Evolutionary conservation across 306 rosid genomes (phyloP).

Genomic region (Fragaria vesca): DNA sequence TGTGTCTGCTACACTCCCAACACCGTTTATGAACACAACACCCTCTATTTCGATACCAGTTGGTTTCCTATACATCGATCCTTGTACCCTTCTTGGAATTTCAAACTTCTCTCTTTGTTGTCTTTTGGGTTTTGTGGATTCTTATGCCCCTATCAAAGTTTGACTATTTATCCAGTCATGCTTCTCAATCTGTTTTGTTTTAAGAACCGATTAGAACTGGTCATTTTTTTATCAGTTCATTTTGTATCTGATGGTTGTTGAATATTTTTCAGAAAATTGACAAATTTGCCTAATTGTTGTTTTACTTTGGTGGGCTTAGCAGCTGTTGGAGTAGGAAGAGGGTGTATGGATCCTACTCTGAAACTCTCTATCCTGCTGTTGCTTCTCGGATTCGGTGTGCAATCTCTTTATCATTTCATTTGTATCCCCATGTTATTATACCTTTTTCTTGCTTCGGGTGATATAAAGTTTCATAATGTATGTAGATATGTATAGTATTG

Average conservation of each 20-base stretch:
- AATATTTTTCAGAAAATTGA: background rate
- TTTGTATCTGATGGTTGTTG: background rate
- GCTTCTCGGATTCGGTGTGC: conserved; percentile 61
- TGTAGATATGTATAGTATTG: background rate
- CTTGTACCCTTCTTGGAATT: conserved; percentile 2
- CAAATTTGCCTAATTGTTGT: background rate
- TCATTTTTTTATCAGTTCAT: background rate
- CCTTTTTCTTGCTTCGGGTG: background rate
- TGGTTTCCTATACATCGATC: conserved; percentile 12
- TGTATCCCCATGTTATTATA: too few relatives aligned
- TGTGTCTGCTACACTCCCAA: conserved; percentile 33
- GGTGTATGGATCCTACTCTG: conserved; percentile 62
- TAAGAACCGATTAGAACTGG: background rate
- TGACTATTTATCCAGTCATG: conserved; percentile 1
- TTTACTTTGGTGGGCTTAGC: conserved; percentile 9
- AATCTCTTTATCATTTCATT: background rate
- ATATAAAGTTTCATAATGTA: background rate
- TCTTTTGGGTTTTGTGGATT: conserved; percentile 23
- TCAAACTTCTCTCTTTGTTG: conserved; percentile 5
- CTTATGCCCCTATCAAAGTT: background rate
- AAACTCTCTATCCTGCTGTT: conserved; percentile 47
- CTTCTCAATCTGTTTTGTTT: conserved; percentile 7
- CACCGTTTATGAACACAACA: conserved; percentile 70
- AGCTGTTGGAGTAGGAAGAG: conserved; percentile 45
- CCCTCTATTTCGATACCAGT: conserved; percentile 51